Base-by-base conservation (phyloP, 495 filamentous ascomycete species). In the Lichenothelia convexa region DNA sequence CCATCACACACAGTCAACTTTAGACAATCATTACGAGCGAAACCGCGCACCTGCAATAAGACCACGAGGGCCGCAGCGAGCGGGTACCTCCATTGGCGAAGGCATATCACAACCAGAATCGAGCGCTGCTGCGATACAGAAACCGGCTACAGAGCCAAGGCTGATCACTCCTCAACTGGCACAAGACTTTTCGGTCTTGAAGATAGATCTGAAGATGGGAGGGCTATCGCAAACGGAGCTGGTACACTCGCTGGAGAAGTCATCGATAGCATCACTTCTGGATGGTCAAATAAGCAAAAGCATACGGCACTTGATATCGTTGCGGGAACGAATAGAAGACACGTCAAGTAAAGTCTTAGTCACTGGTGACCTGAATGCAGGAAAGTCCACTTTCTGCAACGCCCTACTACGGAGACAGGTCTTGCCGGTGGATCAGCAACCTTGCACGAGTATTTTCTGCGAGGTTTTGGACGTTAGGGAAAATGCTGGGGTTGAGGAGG, bases 331-430 rank as follows among this genome's bases (percentile, higher is more conserved):
- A 35, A 97, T 97, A 35, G 87, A 94, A 50, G 89, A 97, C 59
- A 95, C 80, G 0, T 81, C 87, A 2, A 95, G 91, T 59, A 97
- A 95, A 58, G 91, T 97, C 12, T 51, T 97, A 45, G 75, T 97
- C n/a, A 97, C 89, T 9, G 89, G 89, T 48, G 89, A 97, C 58
- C 56, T 95, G 33, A 97, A 97, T 53, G 87, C 89, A 11, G 89
- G 89, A 48, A 97, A 97, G 51, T 97, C 89, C 8, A 95, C 89
- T 4, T 95, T 97, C 46, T 97, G 89, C 62, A 97, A 97, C 58
- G 91, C 89, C 7, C 60, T 97, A 17, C 60, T 97, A 24, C 76
- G 89, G 30, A 75, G 85, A 39, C 94, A 94, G 57, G 68, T 97
- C 12, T 61, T 97, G 12, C 89, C 89, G 3, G 89, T 93, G 59